Base-by-base conservation (phyloP, 305 asterid species). In the Salvia sclarea region DNA sequence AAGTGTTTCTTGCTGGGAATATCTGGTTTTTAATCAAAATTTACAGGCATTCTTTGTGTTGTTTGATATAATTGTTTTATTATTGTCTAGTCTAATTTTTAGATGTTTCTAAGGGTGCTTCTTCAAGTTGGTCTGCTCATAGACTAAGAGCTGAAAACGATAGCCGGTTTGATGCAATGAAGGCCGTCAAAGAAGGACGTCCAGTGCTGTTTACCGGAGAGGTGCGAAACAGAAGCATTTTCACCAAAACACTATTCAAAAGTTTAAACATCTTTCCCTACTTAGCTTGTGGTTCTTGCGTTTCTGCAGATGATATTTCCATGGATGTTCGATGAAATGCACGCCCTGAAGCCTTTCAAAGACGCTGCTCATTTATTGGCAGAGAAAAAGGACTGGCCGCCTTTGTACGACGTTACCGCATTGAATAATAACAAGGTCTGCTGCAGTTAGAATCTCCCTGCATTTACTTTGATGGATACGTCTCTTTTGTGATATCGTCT, bases 61-160 rank as follows among this genome's bases (percentile, higher is more conserved):
- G 18, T 18, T 25, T 41, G 1, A 52, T 68, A 57, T 49, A 0
- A 13, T 50, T 47, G 50, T 48, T 21, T 12, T 25, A 45, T 45
- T 28, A 31, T 20, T 61, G 57, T 78, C 83, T 78, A 67, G 78
- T 69, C 41, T 54, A 43, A 16, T 66, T 67, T 67, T 13, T 75
- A 55, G 38, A 35, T 73, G 73, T 48, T 43, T 59, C 74, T 55
- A 80, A 90, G 98, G 95, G 97, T 68, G 87, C 83, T 65, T 71
- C 96, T 64, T 90, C 98, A 63, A 78, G 72, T 70, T 93, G 98
- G 98, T 80, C 96, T 59, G 98, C 98, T 64, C 86, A 87, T 75
- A 83, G 85, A 79, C 74, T 83, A 77, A 81, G 92, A 85, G 79
- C 82, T 56, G 92, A 90, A 72, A 49, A 78, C 22, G 92, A 77